A percentile compares a stretch with the other conserved stretches of the same genome.
Conservation (phyloP, 2,329 filamentous ascomycete species). For the Clonostachys chloroleuca region DNA sequence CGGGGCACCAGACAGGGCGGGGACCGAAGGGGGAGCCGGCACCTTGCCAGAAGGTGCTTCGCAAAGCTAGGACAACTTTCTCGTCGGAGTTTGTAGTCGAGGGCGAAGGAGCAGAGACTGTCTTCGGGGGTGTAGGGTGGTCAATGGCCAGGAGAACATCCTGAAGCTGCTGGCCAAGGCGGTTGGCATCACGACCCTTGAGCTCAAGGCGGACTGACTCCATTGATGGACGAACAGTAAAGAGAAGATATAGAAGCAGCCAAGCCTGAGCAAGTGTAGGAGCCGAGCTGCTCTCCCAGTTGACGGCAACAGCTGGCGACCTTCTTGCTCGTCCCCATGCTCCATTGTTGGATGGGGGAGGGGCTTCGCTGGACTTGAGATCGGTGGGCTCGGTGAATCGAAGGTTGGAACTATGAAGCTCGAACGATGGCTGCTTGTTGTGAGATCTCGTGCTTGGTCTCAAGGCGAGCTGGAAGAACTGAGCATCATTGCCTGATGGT, state of each 20-base stretch:
- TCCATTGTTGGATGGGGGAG: conserved; percentile 47
- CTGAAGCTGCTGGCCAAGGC: conserved; percentile 31
- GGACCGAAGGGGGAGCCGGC: conserved; percentile 64
- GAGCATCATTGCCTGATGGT: conserved; percentile 8
- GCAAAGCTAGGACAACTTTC: conserved; percentile 35
- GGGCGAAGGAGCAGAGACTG: conserved; percentile 5
- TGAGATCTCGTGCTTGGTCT: conserved; percentile 14
- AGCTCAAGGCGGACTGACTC: conserved; percentile 45
- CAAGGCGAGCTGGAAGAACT: conserved; percentile 28
- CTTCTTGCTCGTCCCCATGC: conserved; percentile 52
- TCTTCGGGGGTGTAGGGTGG: conserved; percentile 33
- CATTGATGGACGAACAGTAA: conserved; percentile 41
- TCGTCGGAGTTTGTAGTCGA: conserved; percentile 10
- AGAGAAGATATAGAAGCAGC: conserved; percentile 47
- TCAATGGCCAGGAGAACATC: conserved; percentile 43
- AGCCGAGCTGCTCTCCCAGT: conserved; percentile 32
- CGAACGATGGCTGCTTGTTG: conserved; percentile 15
- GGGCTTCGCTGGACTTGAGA: conserved; percentile 44
- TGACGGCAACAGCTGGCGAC: conserved; percentile 38
- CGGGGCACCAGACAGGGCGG: conserved; percentile 56
- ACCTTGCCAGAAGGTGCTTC: conserved; percentile 65
- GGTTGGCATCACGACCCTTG: conserved; percentile 26
- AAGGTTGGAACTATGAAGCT: conserved; percentile 25
- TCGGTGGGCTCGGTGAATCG: conserved; percentile 39
- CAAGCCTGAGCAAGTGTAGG: conserved; percentile 46